Evolutionary conservation across 345 rosid genomes (phyloP), one percentile per base, ranked within the genome.

Genomic region (Populus tremula): DNA sequence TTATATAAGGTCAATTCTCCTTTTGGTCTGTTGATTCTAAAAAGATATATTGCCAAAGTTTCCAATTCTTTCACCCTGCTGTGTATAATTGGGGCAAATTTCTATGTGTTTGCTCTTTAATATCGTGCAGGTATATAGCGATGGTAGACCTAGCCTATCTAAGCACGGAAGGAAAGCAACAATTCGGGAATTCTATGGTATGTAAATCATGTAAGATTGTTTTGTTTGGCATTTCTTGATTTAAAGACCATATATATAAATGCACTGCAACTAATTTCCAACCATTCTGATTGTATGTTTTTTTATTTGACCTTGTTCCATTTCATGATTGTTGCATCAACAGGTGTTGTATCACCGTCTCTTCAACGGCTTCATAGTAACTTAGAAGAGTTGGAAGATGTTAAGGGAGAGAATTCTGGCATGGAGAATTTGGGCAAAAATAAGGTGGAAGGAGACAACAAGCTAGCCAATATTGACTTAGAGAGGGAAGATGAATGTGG

Each of bases 401-500:
- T 72, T 5, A 69, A 64, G 70, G 79, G 83, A 50, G 82, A 74
- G 79, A 78, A 36, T 78, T 77, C 77, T 5, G 75, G 76, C 56
- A 53, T 77, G 25, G 87, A 83, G 81, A 80, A 76, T 47, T 71
- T 81, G 47, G 77, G 80, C 25, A 86, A 87, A 83, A 90, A 83
- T 85, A 85, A 79, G 72, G 71, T 78, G 54, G 91, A 89, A 54
- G 87, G 84, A 33, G 90, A 87, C 77, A 78, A 49, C 47, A 87
- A 84, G 84, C 68, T 85, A 69, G 62, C 80, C 64, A 87, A 84
- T 78, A 41, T 86, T 36, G 94, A 93, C 81, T 77, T 84, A 49
- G 96, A 93, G 71, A 90, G 98, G 83, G 99, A 96, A 86, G 93
- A 92, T 43, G 99, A 96, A 85, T 96, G 99, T 31, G 99, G 97